Conservation (phyloP, 2,329 filamentous ascomycete genomes). For the Pseudogymnoascus sp. region DNA sequence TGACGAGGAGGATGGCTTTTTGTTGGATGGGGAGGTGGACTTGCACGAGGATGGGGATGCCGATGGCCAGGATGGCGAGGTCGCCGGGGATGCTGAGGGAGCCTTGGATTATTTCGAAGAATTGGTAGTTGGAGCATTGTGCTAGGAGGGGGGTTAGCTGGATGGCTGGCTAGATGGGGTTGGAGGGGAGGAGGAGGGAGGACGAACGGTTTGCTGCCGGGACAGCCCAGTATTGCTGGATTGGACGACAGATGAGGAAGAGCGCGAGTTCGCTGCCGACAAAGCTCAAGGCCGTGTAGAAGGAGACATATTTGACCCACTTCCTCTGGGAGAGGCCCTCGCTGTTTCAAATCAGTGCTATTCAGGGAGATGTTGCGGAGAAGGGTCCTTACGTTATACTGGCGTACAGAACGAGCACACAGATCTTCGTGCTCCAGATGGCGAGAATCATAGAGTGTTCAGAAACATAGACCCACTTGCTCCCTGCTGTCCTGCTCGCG, state of each 20-base stretch:
- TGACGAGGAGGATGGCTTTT: conserved; percentile 37
- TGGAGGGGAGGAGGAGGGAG: neutral
- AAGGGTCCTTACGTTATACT: conserved; percentile 21
- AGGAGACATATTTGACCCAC: conserved; percentile 31
- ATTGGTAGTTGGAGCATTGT: conserved; percentile 39
- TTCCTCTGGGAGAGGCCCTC: conserved; percentile 27
- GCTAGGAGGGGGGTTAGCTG: conserved; percentile 16
- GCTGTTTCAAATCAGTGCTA: conserved; percentile 13
- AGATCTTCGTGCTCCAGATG: conserved; percentile 36
- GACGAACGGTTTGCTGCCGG: conserved; percentile 33
- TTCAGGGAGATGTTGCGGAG: neutral
- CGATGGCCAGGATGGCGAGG: conserved; percentile 39
- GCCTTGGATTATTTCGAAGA: conserved; percentile 40
- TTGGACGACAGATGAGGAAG: conserved; percentile 39
- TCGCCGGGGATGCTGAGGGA: conserved; percentile 42
- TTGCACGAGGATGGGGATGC: conserved; percentile 38
- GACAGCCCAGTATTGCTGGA: conserved; percentile 40
- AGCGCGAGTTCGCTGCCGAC: conserved; percentile 37
- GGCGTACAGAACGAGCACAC: conserved; percentile 38
- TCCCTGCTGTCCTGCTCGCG: conserved; percentile 32
- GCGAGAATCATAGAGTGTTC: conserved; percentile 42
- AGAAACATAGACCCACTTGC: conserved; percentile 43
- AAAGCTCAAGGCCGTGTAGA: conserved; percentile 36
- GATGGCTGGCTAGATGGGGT: neutral
- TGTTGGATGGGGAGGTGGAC: conserved; percentile 36